Evolutionary conservation across 176 grass and related monocot genomes (phyloP), one percentile per base, ranked within the genome.

Genomic region (Aegilops longissima): DNA sequence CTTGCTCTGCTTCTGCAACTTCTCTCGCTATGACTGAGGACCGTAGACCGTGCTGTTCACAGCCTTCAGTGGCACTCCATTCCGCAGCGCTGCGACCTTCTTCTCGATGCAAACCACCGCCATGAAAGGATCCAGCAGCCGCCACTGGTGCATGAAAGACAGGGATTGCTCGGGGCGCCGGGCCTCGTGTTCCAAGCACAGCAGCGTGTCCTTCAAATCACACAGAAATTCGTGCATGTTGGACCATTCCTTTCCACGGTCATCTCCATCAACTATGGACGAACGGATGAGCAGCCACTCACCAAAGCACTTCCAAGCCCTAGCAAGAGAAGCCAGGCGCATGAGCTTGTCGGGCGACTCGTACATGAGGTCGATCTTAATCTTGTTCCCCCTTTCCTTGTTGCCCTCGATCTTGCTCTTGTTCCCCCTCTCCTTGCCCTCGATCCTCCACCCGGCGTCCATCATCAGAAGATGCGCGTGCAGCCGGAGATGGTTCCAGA

Each of bases 291-390:
- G 87, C 73, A 98, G 79, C 88, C 83, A 64, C 66, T 91, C 83
- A 51, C 96, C 91, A 90, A 89, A 93, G 76, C 73, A 91, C 81
- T 92, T 76, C 96, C 96, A 98, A 54, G 93, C 92, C 86, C 80
- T 90, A 31, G 91, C 77, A 74, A 98, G 93, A 73, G 93, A 90
- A 83, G 84, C 80, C 27, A 89, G 36, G 42, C 56, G 88, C 45
- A 20, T 27, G 59, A 70, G 25, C 56, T 88, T 82, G 56, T 87
- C 81, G 29, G 96, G 96, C 0, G 82, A 33, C 81, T 67, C 42
- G 31, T 91, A 98, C 5, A 75, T 3, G 13, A 61, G 13, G 25
- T 98, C 86, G 23, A 83, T 52, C 87, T 73, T 95, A 69, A 27
- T 91, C 79, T 35, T 87, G 54, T 21, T 21, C 17, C 54, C 6